phyloP scores from a whole-genome alignment of 768 basidiomycete genomes.

The Mycena polygramma region DNA sequence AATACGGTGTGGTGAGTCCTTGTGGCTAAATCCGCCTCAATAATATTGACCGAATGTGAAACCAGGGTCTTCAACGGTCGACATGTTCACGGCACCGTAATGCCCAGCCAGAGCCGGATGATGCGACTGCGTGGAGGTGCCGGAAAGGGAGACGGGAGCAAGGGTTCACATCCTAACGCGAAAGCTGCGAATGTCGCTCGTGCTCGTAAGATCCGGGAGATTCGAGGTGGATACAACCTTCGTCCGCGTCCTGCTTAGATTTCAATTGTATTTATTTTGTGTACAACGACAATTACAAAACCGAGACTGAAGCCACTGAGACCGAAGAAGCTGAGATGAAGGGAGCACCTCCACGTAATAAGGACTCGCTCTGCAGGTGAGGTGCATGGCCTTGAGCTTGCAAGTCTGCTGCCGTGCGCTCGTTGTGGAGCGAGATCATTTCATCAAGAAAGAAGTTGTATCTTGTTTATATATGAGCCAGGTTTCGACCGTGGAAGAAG shows the following conservation, averaged over 20 bases:
- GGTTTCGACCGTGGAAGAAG: not conserved
- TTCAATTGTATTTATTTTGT: not conserved
- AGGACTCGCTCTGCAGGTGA: not conserved
- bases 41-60: no score
- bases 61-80: constrained; percentile 12
- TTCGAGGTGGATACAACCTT: constrained; percentile 5
- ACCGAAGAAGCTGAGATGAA: not conserved
- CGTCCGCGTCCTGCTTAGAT: not conserved
- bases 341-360: not conserved
- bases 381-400: not conserved
- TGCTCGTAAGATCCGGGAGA: not conserved
- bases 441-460: not conserved
- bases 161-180: not conserved
- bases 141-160: no score
- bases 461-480: not conserved
- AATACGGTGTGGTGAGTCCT: constrained; percentile 6
- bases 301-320: no score
- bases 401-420: not conserved
- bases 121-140: no score
- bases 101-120: not conserved
- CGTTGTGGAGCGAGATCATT: not conserved
- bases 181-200: not conserved
- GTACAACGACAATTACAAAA: no score
- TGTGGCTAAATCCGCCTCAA: no score
- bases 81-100: constrained; percentile 6